A percentile compares a stretch with the other conserved stretches of the same genome.
These are phyloP conservation scores for Fraxinus cuspidata DNA, from an alignment of 257 asterid species.

Conservation along the genomic window DNA sequence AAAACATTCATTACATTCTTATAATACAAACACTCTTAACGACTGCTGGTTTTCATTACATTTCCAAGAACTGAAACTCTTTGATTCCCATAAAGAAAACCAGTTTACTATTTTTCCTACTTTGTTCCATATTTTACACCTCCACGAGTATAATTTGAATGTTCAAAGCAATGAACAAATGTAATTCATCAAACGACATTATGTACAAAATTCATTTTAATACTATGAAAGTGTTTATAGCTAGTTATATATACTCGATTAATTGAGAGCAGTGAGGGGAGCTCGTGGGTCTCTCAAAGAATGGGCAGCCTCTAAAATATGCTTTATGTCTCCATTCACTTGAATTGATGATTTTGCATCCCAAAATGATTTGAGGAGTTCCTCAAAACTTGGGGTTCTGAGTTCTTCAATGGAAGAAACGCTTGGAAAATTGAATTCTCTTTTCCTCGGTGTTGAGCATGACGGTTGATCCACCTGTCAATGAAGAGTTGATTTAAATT, in stretches of 20 bases:
- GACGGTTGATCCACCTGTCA: slow-evolving; percentile 86
- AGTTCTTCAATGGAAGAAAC: slow-evolving; percentile 80
- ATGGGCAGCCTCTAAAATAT: slow-evolving; percentile 53
- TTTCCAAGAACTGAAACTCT: too few species aligned
- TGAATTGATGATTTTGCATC: slow-evolving; percentile 73
- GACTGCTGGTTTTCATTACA: too few species aligned
- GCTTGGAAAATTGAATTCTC: slow-evolving; percentile 70
- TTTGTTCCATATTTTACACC: not conserved
- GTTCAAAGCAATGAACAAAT: not conserved
- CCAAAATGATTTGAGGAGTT: slow-evolving; percentile 76
- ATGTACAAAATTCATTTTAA: not conserved
- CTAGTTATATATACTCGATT: not conserved
- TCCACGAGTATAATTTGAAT: not conserved
- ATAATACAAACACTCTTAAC: too few species aligned
- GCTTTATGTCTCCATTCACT: slow-evolving; percentile 77
- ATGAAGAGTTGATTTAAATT: not conserved
- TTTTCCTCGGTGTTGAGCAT: slow-evolving; percentile 76
- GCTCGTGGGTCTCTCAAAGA: slow-evolving; percentile 73
- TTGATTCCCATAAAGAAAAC: too few species aligned
- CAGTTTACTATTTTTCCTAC: too few species aligned
- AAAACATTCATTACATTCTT: too few species aligned
- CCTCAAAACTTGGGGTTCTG: slow-evolving; percentile 80
- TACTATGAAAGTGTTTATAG: not conserved
- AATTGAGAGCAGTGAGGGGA: slow-evolving; percentile 83
- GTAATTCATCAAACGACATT: not conserved